These are phyloP conservation scores for Amyloporia xantha DNA, from an alignment of 768 basidiomycete genomes.

Conservation along the genomic window DNA sequence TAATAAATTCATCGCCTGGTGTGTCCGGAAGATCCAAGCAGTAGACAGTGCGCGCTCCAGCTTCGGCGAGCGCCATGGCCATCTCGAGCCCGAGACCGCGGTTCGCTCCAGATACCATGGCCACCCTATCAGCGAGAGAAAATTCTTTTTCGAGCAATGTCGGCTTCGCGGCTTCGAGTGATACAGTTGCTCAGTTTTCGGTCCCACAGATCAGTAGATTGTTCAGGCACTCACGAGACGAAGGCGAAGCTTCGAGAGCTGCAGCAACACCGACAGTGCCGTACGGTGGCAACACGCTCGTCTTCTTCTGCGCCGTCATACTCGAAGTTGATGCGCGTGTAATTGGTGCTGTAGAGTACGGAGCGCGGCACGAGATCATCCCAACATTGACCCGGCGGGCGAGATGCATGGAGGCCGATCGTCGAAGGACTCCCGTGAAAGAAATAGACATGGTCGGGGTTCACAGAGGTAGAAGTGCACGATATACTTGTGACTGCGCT, in stretches of 20 bases:
- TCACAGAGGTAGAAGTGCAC: no score
- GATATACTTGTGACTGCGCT: no score
- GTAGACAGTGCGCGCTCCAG: slow-evolving; percentile 58
- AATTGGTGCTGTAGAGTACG: not conserved
- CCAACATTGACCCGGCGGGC: no score
- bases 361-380: no score
- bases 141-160: slow-evolving; percentile 19
- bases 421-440: not conserved
- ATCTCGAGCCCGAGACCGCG: slow-evolving; percentile 71
- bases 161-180: not conserved
- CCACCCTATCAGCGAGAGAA: slow-evolving; percentile 26
- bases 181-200: not conserved
- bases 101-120: slow-evolving; percentile 32
- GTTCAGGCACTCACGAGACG: not conserved
- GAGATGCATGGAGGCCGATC: no score
- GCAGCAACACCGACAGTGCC: slow-evolving; percentile 60
- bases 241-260: slow-evolving; percentile 29
- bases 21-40: slow-evolving; percentile 53
- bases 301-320: not conserved
- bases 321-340: not conserved
- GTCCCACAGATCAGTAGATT: not conserved
- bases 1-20: slow-evolving; percentile 51
- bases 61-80: slow-evolving; percentile 67
- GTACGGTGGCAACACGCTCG: slow-evolving; percentile 34
- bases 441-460: no score